A percentile compares a stretch with the other conserved stretches of the same genome.
These are phyloP conservation scores for Calonectria multiphialidica DNA, from an alignment of 2,329 filamentous ascomycete genomes.

Conservation along the genomic window DNA sequence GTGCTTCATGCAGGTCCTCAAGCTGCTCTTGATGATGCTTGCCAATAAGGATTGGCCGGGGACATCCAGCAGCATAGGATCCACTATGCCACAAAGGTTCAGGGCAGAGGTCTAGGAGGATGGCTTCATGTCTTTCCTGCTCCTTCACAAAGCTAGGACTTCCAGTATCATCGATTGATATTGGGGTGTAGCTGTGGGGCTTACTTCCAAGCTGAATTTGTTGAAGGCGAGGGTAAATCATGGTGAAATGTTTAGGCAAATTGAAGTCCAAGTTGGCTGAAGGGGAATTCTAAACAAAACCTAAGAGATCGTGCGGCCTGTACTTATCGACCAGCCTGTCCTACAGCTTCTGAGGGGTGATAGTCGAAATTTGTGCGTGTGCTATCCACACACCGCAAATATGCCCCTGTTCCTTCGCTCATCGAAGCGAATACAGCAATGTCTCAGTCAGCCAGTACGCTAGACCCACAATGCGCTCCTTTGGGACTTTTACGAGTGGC, in stretches of 20 bases:
- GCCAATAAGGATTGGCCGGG: conserved; percentile 50
- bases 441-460: too few species aligned
- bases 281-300: not conserved
- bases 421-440: not conserved
- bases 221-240: conserved; percentile 25
- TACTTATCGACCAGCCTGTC: not conserved
- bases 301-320: too few species aligned
- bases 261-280: not conserved
- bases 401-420: not conserved
- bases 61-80: conserved; percentile 43
- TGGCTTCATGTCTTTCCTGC: conserved; percentile 31
- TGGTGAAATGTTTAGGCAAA: not conserved
- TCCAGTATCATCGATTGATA: not conserved
- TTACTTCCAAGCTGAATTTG: conserved; percentile 36
- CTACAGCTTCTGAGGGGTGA: not conserved
- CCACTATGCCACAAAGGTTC: conserved; percentile 45
- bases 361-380: not conserved
- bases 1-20: conserved; percentile 43
- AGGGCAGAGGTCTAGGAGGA: conserved; percentile 38
- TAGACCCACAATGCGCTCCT: not conserved
- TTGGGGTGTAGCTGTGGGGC: conserved; percentile 13
- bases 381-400: not conserved
- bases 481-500: not conserved
- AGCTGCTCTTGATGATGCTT: conserved; percentile 46
- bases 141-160: conserved; percentile 26